These are phyloP conservation scores for Pythium pyrilobum DNA, from an alignment of 352 stramenopile species.

Conservation along the genomic window DNA sequence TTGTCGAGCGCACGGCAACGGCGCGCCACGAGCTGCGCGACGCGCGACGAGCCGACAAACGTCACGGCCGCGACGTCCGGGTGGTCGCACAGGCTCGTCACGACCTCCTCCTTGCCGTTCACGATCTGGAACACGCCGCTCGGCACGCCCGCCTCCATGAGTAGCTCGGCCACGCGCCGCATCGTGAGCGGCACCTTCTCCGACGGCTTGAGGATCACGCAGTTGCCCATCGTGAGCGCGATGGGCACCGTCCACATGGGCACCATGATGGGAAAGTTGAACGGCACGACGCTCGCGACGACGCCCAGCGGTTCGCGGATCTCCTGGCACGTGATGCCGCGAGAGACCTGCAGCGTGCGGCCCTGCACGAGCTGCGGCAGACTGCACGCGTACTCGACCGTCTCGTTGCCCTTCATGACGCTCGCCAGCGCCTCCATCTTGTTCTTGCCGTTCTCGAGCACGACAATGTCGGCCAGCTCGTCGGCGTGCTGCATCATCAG, in stretches of 20 bases:
- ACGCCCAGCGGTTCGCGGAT: conserved; percentile 90
- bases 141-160: conserved; percentile 92
- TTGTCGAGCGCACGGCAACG: conserved; percentile 91
- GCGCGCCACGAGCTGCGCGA: conserved; percentile 92
- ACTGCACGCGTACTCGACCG: conserved; percentile 95
- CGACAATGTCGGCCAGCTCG: conserved; percentile 92
- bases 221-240: conserved; percentile 95
- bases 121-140: conserved; percentile 95
- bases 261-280: conserved; percentile 98
- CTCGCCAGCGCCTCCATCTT: conserved; percentile 95
- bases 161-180: conserved; percentile 79
- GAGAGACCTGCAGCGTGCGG: conserved; percentile 78
- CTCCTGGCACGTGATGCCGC: conserved; percentile 93
- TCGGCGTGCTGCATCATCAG: conserved; percentile 89
- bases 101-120: conserved; percentile 88
- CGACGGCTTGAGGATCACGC: conserved; percentile 96
- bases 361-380: conserved; percentile 91
- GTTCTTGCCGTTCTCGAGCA: conserved; percentile 97
- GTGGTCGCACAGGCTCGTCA: conserved; percentile 93
- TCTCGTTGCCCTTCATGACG: conserved; percentile 97
- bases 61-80: conserved; percentile 84
- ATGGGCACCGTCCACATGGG: conserved; percentile 98
- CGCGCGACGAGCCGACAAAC: conserved; percentile 94
- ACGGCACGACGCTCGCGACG: conserved; percentile 92
- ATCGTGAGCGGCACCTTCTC: conserved; percentile 96